Percentiles rank a stretch among this genome's conserved stretches.
Evolutionary conservation across 73 alveolate species (phyloP).

Genomic region (Urostyla sp.): DNA sequence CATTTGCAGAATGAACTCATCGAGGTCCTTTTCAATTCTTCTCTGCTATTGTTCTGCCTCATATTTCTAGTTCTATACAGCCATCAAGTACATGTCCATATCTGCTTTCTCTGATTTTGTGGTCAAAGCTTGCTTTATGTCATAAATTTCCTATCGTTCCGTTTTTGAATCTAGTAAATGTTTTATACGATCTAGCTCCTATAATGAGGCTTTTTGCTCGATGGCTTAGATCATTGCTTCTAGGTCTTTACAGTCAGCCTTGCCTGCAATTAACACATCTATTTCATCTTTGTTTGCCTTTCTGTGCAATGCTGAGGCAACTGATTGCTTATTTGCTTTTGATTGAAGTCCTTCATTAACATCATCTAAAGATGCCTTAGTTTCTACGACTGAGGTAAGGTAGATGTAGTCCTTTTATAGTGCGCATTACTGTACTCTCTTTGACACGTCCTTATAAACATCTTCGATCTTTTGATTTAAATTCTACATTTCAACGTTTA

Average conservation of each 20-base stretch:
- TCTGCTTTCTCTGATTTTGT: conserved; percentile 64
- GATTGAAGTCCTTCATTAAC: conserved; percentile 85
- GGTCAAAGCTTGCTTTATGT: background rate
- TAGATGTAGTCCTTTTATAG: conserved; percentile 76
- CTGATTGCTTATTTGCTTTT: conserved; percentile 91
- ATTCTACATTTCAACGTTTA: conserved; percentile 67
- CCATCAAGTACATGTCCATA: conserved; percentile 49
- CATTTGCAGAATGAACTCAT: conserved; percentile 28
- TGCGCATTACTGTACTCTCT: conserved; percentile 72
- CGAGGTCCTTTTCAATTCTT: conserved; percentile 24
- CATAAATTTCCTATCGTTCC: conserved; percentile 25
- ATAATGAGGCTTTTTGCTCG: conserved; percentile 54
- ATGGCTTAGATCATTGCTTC: conserved; percentile 19
- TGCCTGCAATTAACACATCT: conserved; percentile 69
- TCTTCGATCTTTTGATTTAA: conserved; percentile 70
- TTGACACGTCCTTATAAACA: conserved; percentile 63
- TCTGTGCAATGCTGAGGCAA: conserved; percentile 92
- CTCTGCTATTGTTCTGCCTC: conserved; percentile 55
- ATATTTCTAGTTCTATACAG: conserved; percentile 44
- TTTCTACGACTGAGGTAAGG: conserved; percentile 70
- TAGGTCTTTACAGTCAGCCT: conserved; percentile 78
- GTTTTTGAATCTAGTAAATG: conserved; percentile 31
- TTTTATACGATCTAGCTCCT: conserved; percentile 24
- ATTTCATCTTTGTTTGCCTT: conserved; percentile 93
- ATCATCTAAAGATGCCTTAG: conserved; percentile 85